Percentiles rank a stretch among this genome's conserved stretches.
phyloP scores from a whole-genome alignment of 352 stramenopile species.

The Globisporangium recalcitrans region DNA sequence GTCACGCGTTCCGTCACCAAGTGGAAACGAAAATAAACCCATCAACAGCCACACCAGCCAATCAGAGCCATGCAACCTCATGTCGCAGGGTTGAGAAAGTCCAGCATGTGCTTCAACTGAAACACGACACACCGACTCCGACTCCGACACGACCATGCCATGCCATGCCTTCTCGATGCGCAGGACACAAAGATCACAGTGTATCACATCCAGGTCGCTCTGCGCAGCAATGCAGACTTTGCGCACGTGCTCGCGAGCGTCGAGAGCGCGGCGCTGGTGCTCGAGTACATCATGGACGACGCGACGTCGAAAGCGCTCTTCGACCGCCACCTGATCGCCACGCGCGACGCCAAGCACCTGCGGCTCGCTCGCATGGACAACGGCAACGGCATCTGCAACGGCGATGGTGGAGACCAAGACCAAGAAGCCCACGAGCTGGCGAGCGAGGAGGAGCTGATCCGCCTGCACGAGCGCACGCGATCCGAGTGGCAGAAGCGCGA shows the following conservation, averaged over 20 bases:
- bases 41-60: not conserved
- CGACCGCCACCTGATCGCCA: slow-evolving; percentile 31
- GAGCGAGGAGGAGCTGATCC: slow-evolving; percentile 38
- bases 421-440: not conserved
- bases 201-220: slow-evolving; percentile 46
- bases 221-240: slow-evolving; percentile 39
- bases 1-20: not conserved
- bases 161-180: not conserved
- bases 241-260: slow-evolving; percentile 30
- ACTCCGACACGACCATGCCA: too few relatives aligned
- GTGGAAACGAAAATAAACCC: not conserved
- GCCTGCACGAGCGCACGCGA: slow-evolving; percentile 36
- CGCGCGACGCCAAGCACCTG: slow-evolving; percentile 43
- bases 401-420: not conserved
- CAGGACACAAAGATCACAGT: slow-evolving; percentile 50
- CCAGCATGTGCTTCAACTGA: not conserved
- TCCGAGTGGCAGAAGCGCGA: slow-evolving; percentile 54
- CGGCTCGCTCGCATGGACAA: not conserved
- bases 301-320: slow-evolving; percentile 38
- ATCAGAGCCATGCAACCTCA: not conserved
- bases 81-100: not conserved
- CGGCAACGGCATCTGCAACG: not conserved
- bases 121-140: too few relatives aligned
- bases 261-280: slow-evolving; percentile 27
- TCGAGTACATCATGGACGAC: slow-evolving; percentile 56